Evolutionary conservation across 805 yeast genomes (phyloP).

Genomic region (Yamadazyma laniorum): DNA sequence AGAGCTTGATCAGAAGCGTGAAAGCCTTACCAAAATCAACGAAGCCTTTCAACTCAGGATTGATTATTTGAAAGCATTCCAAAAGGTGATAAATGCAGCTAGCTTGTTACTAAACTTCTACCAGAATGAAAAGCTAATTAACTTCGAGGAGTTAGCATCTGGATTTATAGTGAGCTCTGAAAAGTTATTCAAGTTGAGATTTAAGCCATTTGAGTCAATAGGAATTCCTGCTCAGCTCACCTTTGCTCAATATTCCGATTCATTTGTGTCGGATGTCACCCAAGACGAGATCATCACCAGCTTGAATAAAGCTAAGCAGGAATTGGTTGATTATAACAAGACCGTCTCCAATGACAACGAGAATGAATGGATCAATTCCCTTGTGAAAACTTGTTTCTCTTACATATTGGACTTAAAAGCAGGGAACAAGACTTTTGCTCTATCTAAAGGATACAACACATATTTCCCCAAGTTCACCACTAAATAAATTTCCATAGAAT

Average conservation of each 20-base stretch:
- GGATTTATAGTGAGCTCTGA: constrained; percentile 10
- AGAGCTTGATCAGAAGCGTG: constrained; percentile 13
- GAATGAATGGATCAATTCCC: constrained; percentile 8
- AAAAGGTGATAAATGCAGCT: constrained; percentile 4
- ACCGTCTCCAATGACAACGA: constrained; percentile 1
- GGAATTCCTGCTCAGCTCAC: constrained; percentile 13
- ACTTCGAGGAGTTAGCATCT: constrained; percentile 4
- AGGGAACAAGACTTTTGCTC: background rate
- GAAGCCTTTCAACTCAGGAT: constrained; percentile 3
- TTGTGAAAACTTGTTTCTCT: constrained; percentile 14
- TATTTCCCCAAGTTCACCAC: constrained; percentile 12
- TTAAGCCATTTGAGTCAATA: constrained; percentile 15
- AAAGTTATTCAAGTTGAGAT: constrained; percentile 13
- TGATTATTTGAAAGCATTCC: constrained; percentile 6
- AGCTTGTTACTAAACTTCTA: constrained; percentile 8
- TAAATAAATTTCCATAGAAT: background rate
- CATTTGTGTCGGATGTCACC: constrained; percentile 4
- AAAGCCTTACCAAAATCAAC: constrained; percentile 5
- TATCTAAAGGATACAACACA: constrained; percentile 10
- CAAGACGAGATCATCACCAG: constrained; percentile 2
- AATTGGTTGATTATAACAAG: constrained; percentile 2
- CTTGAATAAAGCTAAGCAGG: constrained; percentile 6
- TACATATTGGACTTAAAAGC: constrained; percentile 8
- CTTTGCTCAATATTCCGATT: constrained; percentile 3
- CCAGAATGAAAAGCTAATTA: constrained; percentile 6